A percentile compares a stretch with the other conserved stretches of the same genome.
phyloP scores from a whole-genome alignment of 1,284 basidiomycete genomes.

The Taiwanofungus camphoratus region DNA sequence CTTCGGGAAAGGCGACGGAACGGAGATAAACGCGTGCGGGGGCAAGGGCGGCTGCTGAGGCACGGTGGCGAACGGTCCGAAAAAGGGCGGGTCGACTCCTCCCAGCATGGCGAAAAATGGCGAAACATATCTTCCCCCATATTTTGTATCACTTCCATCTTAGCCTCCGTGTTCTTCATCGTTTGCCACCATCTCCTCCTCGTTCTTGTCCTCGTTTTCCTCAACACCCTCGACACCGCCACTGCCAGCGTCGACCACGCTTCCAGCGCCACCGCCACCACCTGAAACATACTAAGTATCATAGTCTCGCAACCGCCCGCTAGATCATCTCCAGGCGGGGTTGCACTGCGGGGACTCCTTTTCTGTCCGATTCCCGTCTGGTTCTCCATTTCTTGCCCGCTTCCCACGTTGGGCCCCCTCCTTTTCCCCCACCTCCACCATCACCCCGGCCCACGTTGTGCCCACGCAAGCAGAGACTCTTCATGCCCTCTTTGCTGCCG shows the following conservation, averaged over 20 bases:
- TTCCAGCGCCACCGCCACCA: neutral
- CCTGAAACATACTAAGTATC: neutral
- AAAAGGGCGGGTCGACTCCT: constrained; percentile 6
- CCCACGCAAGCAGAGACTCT: neutral
- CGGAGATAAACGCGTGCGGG: constrained; percentile 10
- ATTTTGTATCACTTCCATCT: neutral
- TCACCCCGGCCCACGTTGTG: neutral
- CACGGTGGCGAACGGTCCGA: constrained; percentile 6
- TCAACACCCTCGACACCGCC: neutral
- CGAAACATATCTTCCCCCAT: constrained; percentile 15
- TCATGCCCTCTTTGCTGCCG: neutral
- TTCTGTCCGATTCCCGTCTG: constrained; percentile 2
- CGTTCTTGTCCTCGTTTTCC: neutral
- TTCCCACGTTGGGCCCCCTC: neutral
- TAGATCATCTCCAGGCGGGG: neutral
- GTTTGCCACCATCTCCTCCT: neutral
- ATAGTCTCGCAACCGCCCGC: neutral
- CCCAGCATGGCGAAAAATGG: constrained; percentile 6
- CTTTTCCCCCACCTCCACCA: neutral
- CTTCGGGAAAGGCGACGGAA: neutral
- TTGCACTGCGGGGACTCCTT: constrained; percentile 3
- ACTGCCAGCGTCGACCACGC: neutral
- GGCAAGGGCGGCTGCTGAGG: constrained; percentile 13
- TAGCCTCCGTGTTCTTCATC: neutral
- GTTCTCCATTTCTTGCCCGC: neutral